Evolutionary conservation across 352 stramenopile genomes (phyloP).

Genomic region (Pythium folliculosum): DNA sequence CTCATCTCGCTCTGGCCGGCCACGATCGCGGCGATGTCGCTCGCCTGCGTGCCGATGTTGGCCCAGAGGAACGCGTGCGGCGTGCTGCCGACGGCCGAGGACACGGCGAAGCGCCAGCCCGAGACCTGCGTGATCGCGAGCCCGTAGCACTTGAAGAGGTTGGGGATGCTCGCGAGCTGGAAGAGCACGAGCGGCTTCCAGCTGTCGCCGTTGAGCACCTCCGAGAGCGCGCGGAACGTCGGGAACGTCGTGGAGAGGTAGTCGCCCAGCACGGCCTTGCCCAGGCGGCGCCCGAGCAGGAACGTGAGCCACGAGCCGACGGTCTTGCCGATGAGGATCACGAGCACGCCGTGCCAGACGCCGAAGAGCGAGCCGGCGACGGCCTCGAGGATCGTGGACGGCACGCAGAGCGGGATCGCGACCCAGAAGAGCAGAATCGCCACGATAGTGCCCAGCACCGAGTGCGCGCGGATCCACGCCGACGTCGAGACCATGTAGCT

Average conservation of each 20-base stretch:
- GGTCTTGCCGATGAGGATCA: slow-evolving; percentile 71
- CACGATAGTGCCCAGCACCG: slow-evolving; percentile 50
- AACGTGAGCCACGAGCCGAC: slow-evolving; percentile 72
- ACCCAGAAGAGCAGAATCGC: slow-evolving; percentile 61
- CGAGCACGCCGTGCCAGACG: slow-evolving; percentile 45
- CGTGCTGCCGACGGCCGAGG: slow-evolving; percentile 50
- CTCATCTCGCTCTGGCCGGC: slow-evolving; percentile 54
- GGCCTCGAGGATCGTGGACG: slow-evolving; percentile 66
- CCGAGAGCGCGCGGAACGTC: slow-evolving; percentile 67
- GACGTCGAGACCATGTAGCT: slow-evolving; percentile 41
- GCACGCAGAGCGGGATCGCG: slow-evolving; percentile 69
- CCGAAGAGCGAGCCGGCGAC: slow-evolving; percentile 70
- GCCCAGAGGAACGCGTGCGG: slow-evolving; percentile 73
- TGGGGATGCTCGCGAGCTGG: slow-evolving; percentile 77
- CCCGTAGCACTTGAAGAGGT: slow-evolving; percentile 82
- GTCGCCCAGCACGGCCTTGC: slow-evolving; percentile 57
- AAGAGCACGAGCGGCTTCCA: slow-evolving; percentile 82
- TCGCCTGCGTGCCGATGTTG: slow-evolving; percentile 68
- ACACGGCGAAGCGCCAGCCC: slow-evolving; percentile 52
- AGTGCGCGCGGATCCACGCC: slow-evolving; percentile 53
- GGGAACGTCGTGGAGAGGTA: slow-evolving; percentile 67
- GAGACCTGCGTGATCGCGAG: slow-evolving; percentile 74
- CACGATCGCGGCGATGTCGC: slow-evolving; percentile 62
- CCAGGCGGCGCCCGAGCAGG: slow-evolving; percentile 51
- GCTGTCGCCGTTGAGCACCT: slow-evolving; percentile 59